Conservation (phyloP, 805 yeast species). For the Lipomyces anomalus region DNA sequence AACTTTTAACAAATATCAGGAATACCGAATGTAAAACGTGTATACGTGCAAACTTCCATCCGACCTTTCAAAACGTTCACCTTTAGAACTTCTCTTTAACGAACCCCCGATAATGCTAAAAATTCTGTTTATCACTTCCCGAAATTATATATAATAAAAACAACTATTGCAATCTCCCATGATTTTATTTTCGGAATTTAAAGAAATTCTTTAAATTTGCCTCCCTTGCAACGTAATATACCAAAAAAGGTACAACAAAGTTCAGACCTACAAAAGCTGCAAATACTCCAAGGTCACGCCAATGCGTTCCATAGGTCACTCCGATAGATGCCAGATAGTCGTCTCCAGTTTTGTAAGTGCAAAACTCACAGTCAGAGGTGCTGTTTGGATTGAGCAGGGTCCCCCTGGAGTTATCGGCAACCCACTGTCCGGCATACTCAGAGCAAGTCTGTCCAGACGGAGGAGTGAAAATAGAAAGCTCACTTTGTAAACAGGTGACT, state of each 20-base stretch:
- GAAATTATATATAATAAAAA: too few relatives aligned
- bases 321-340: slow-evolving; percentile 44
- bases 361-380: slow-evolving; percentile 54
- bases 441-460: slow-evolving; percentile 44
- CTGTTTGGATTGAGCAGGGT: slow-evolving; percentile 40
- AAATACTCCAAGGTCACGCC: slow-evolving; percentile 59
- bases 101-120: too few relatives aligned
- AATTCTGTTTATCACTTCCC: too few relatives aligned
- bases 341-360: slow-evolving; percentile 55
- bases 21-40: too few relatives aligned
- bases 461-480: slow-evolving; percentile 47
- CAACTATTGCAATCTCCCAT: too few relatives aligned
- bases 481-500: slow-evolving; percentile 46
- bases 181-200: too few relatives aligned
- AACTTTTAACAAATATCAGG: too few relatives aligned
- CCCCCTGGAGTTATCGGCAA: slow-evolving; percentile 39
- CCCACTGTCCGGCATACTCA: slow-evolving; percentile 51
- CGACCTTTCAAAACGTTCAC: too few relatives aligned
- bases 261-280: slow-evolving; percentile 46
- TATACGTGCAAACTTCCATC: too few relatives aligned
- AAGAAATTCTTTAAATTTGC: too few relatives aligned
- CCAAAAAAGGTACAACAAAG: slow-evolving; percentile 8
- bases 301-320: slow-evolving; percentile 36
- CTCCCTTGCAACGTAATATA: slow-evolving; percentile 15
- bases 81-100: too few relatives aligned